Percentiles rank a stretch among this genome's conserved stretches.
These are phyloP conservation scores for Paralagenidium karlingii DNA, from an alignment of 352 stramenopile species.

Conservation along the genomic window DNA sequence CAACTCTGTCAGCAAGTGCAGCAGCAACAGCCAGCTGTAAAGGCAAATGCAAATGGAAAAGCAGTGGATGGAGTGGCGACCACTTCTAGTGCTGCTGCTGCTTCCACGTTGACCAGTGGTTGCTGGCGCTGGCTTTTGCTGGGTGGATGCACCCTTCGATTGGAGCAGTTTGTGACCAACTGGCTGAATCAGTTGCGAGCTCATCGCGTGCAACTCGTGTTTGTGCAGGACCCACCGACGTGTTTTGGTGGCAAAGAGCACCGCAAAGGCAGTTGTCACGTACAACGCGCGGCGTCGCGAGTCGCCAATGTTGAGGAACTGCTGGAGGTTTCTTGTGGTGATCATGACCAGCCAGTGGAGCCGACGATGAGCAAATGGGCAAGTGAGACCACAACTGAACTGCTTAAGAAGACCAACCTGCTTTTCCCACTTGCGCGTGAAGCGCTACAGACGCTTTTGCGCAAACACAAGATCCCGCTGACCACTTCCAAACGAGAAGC, in stretches of 20 bases:
- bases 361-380: neutral
- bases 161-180: slow-evolving; percentile 31
- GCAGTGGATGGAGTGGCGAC: too few species aligned
- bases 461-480: slow-evolving; percentile 30
- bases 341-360: too few species aligned
- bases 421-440: slow-evolving; percentile 61
- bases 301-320: slow-evolving; percentile 27
- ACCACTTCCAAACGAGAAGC: slow-evolving; percentile 49
- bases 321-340: too few species aligned
- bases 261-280: slow-evolving; percentile 40
- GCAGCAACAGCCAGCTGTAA: too few species aligned
- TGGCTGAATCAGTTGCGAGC: slow-evolving; percentile 19
- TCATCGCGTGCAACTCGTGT: slow-evolving; percentile 36
- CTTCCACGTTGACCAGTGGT: slow-evolving; percentile 25
- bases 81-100: too few species aligned
- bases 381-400: neutral
- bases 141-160: slow-evolving; percentile 3
- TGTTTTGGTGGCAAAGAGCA: slow-evolving; percentile 59
- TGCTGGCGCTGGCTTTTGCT: slow-evolving; percentile 13
- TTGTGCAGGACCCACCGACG: slow-evolving; percentile 61
- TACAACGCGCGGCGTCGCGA: slow-evolving; percentile 46
- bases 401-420: slow-evolving; percentile 17
- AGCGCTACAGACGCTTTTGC: slow-evolving; percentile 43
- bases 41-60: too few species aligned
- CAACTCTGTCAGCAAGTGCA: slow-evolving; percentile 26